phyloP scores from a whole-genome alignment of 2,329 filamentous ascomycete species.

The Nannizziopsis arthrosporioides region DNA sequence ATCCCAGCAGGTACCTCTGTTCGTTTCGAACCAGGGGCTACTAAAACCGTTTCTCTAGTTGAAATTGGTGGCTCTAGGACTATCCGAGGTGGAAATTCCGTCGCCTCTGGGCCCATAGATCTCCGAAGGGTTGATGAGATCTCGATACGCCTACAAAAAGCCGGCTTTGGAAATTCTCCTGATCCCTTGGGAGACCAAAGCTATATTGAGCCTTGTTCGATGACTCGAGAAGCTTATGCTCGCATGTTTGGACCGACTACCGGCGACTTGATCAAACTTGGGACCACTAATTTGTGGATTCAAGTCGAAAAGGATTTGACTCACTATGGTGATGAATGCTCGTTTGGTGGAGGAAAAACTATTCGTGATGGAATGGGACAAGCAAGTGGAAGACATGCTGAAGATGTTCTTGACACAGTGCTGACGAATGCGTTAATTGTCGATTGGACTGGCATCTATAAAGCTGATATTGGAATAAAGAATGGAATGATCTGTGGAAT shows the following conservation, averaged over 20 bases:
- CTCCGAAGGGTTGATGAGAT: slow-evolving; percentile 53
- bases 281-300: slow-evolving; percentile 79
- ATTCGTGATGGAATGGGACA: slow-evolving; percentile 93
- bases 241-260: slow-evolving; percentile 89
- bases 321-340: slow-evolving; percentile 81
- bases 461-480: slow-evolving; percentile 92
- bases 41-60: slow-evolving; percentile 78
- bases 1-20: slow-evolving; percentile 85
- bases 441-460: slow-evolving; percentile 87
- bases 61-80: slow-evolving; percentile 71
- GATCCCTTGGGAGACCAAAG: slow-evolving; percentile 49
- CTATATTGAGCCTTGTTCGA: slow-evolving; percentile 51
- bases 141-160: slow-evolving; percentile 52
- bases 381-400: slow-evolving; percentile 61
- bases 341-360: slow-evolving; percentile 90
- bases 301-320: slow-evolving; percentile 79
- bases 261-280: slow-evolving; percentile 72
- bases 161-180: slow-evolving; percentile 65
- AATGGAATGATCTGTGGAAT: slow-evolving; percentile 75
- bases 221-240: slow-evolving; percentile 68
- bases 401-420: slow-evolving; percentile 67
- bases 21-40: slow-evolving; percentile 86
- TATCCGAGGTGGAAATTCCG: slow-evolving; percentile 71
- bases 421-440: slow-evolving; percentile 82
- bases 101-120: slow-evolving; percentile 65